These are phyloP conservation scores for Cryptosporidium viatorum DNA, from an alignment of 169 alveolate species.

Conservation along the genomic window DNA sequence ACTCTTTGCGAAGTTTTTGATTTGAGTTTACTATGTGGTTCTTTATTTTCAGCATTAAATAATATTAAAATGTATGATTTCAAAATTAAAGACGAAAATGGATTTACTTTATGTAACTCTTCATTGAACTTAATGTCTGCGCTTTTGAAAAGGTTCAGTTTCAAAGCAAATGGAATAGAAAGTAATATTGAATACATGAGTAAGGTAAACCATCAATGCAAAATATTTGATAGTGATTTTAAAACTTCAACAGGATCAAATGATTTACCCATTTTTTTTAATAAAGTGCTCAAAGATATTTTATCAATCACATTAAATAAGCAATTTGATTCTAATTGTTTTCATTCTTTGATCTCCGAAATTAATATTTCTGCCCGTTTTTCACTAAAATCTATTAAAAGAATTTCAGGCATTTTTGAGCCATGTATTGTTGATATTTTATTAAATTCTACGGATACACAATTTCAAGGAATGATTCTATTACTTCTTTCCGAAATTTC, in stretches of 20 bases:
- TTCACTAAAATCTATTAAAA: conserved; percentile 30
- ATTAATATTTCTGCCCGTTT: not conserved
- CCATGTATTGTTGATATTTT: conserved; percentile 18
- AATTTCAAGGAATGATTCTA: conserved; percentile 65
- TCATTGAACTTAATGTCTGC: conserved; percentile 62
- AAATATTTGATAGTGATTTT: not conserved
- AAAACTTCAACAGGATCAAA: not conserved
- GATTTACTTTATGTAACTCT: conserved; percentile 37
- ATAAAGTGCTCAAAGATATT: not conserved
- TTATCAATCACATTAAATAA: not conserved
- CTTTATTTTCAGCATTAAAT: conserved; percentile 29
- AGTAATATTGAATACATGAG: not conserved
- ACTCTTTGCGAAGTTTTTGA: conserved; percentile 46
- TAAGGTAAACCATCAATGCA: not conserved
- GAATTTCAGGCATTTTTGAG: conserved; percentile 3
- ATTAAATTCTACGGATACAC: conserved; percentile 11
- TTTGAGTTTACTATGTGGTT: conserved; percentile 8
- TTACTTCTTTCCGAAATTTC: conserved; percentile 46
- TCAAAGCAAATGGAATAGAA: conserved; percentile 15
- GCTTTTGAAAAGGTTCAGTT: conserved; percentile 35
- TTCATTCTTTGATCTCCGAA: not conserved
- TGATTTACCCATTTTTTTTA: not conserved
- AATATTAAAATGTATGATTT: conserved; percentile 17
- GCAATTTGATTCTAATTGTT: not conserved
- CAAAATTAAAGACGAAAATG: not conserved